These are phyloP conservation scores for Xerocomus brunneocitrinus DNA, from an alignment of 768 basidiomycete genomes.

Conservation along the genomic window DNA sequence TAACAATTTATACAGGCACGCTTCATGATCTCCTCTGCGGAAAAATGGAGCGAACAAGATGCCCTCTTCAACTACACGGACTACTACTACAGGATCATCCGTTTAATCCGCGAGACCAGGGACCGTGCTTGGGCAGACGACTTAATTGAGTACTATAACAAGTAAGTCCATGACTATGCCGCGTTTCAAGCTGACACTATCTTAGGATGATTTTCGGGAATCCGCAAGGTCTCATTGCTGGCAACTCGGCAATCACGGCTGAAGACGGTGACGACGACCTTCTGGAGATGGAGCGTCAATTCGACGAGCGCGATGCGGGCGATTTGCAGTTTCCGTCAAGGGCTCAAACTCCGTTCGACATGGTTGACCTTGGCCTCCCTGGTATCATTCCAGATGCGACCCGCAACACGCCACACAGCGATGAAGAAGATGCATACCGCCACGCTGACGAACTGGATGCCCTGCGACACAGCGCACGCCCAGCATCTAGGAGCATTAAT, in stretches of 20 bases:
- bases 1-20: neutral
- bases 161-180: neutral
- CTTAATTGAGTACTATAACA: neutral
- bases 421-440: no score
- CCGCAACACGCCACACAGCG: no score
- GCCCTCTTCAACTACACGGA: neutral
- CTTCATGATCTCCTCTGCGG: neutral
- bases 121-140: neutral
- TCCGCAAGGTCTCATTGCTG: neutral
- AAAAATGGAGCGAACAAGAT: conserved; percentile 1
- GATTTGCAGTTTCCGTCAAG: neutral
- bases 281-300: neutral
- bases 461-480: no score
- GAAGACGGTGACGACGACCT: neutral
- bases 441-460: no score
- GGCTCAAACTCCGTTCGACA: no score
- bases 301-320: neutral
- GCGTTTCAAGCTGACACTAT: neutral
- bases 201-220: neutral
- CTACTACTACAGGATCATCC: neutral
- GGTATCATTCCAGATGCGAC: neutral
- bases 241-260: neutral
- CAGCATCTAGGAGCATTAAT: no score
- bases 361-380: neutral
- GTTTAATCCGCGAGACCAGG: neutral